A percentile compares a stretch with the other conserved stretches of the same genome.
These are phyloP conservation scores for Globisporangium uncinulatum DNA, from an alignment of 352 stramenopile genomes.

Conservation along the genomic window DNA sequence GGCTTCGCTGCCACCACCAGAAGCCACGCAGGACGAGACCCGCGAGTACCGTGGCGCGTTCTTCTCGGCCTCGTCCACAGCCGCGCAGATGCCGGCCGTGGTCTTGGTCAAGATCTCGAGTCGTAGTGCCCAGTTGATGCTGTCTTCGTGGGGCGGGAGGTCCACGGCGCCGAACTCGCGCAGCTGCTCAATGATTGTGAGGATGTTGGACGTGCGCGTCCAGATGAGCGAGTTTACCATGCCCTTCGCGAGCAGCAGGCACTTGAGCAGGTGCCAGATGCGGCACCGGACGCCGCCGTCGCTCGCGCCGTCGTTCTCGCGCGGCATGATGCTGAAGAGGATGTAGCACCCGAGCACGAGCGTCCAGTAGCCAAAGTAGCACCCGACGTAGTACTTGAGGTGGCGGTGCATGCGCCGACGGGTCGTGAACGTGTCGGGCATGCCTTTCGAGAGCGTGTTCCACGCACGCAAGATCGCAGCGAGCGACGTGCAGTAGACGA, in stretches of 20 bases:
- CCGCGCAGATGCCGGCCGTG: constrained; percentile 79
- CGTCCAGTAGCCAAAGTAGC: constrained; percentile 84
- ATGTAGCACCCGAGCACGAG: constrained; percentile 65
- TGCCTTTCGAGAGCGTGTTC: constrained; percentile 74
- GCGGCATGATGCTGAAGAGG: constrained; percentile 56
- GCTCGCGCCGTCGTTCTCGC: constrained; percentile 5
- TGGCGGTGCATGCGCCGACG: constrained; percentile 73
- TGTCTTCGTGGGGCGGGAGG: constrained; percentile 62
- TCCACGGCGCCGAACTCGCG: constrained; percentile 52
- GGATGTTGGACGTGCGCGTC: constrained; percentile 79
- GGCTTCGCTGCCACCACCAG: constrained; percentile 3
- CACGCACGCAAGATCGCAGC: constrained; percentile 70
- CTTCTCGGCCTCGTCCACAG: constrained; percentile 55
- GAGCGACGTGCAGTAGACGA: constrained; percentile 75
- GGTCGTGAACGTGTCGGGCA: constrained; percentile 70
- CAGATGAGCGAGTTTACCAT: constrained; percentile 81
- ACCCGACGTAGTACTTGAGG: constrained; percentile 86
- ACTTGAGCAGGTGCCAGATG: constrained; percentile 69
- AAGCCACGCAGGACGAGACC: constrained; percentile 16
- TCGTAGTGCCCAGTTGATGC: constrained; percentile 85
- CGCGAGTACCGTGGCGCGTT: constrained; percentile 37
- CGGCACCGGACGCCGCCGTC: constrained; percentile 43
- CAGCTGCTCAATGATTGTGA: constrained; percentile 68
- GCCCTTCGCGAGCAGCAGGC: constrained; percentile 64
- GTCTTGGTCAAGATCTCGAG: constrained; percentile 85